These are phyloP conservation scores for Verticillium dahliae DNA, from an alignment of 2,329 filamentous ascomycete genomes.

Conservation along the genomic window DNA sequence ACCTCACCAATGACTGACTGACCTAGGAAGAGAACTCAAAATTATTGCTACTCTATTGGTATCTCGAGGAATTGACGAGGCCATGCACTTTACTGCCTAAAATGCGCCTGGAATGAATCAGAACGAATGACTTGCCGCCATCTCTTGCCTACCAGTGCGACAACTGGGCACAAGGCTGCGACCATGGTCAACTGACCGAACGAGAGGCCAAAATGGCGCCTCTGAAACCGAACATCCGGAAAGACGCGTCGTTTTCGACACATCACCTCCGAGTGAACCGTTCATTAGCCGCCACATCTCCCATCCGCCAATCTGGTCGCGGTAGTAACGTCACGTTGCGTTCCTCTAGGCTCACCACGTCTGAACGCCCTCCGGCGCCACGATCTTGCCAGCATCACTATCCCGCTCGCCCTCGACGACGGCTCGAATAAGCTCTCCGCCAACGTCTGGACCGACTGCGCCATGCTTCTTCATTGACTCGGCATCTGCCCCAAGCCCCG, in stretches of 20 bases:
- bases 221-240: background rate
- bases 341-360: constrained; percentile 1
- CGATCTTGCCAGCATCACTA: constrained; percentile 29
- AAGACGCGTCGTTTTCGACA: background rate
- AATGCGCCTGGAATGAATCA: background rate
- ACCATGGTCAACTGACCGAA: background rate
- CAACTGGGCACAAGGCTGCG: background rate
- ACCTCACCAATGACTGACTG: too few relatives aligned
- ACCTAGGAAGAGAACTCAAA: background rate
- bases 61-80: background rate
- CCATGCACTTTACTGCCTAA: background rate
- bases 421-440: constrained; percentile 28
- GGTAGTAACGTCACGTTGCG: background rate
- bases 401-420: constrained; percentile 34
- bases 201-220: background rate
- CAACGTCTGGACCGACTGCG: constrained; percentile 17
- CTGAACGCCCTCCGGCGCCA: constrained; percentile 13
- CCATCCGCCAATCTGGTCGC: background rate
- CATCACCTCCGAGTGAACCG: background rate
- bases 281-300: background rate
- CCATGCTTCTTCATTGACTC: background rate
- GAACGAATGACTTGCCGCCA: background rate
- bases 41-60: background rate
- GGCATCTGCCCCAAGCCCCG: constrained; percentile 13
- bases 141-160: background rate